A percentile compares a stretch with the other conserved stretches of the same genome.
These are phyloP conservation scores for Talaromyces sp. DNA, from an alignment of 2,329 filamentous ascomycete species.

Conservation along the genomic window DNA sequence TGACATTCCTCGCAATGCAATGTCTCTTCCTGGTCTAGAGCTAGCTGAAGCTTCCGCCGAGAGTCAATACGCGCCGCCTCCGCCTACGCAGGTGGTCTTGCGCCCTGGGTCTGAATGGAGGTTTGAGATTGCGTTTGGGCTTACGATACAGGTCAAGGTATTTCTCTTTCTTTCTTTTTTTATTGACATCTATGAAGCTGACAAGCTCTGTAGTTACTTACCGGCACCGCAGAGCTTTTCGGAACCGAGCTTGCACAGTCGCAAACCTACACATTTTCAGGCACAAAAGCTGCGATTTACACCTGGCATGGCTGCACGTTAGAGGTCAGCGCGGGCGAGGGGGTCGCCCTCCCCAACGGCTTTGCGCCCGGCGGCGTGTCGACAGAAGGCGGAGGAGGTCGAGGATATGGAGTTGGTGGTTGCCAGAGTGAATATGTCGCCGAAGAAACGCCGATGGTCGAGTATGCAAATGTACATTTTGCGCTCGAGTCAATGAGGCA, in stretches of 20 bases:
- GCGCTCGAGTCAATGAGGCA: conserved; percentile 70
- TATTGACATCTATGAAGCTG: neutral
- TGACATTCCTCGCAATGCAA: conserved; percentile 29
- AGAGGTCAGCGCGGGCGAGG: conserved; percentile 62
- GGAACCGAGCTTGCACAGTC: conserved; percentile 85
- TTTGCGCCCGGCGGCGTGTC: conserved; percentile 19
- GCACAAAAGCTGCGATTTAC: conserved; percentile 79
- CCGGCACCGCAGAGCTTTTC: conserved; percentile 86
- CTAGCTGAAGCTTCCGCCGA: conserved; percentile 59
- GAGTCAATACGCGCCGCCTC: conserved; percentile 29
- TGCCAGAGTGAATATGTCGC: conserved; percentile 64
- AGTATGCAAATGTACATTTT: conserved; percentile 82
- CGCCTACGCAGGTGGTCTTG: conserved; percentile 48
- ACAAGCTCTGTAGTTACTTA: conserved; percentile 53
- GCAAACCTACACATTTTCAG: conserved; percentile 73
- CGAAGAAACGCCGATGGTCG: conserved; percentile 74
- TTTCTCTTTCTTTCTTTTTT: conserved; percentile 3
- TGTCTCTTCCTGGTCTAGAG: conserved; percentile 71
- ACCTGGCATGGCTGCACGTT: conserved; percentile 88
- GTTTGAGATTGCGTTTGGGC: conserved; percentile 62
- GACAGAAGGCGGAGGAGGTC: conserved; percentile 36
- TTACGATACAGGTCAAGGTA: conserved; percentile 50
- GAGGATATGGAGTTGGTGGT: conserved; percentile 50
- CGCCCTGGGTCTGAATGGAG: conserved; percentile 69
- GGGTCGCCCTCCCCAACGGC: conserved; percentile 34